Conservation (phyloP, 805 yeast genomes). For the Myxozyma lipomycoides region DNA sequence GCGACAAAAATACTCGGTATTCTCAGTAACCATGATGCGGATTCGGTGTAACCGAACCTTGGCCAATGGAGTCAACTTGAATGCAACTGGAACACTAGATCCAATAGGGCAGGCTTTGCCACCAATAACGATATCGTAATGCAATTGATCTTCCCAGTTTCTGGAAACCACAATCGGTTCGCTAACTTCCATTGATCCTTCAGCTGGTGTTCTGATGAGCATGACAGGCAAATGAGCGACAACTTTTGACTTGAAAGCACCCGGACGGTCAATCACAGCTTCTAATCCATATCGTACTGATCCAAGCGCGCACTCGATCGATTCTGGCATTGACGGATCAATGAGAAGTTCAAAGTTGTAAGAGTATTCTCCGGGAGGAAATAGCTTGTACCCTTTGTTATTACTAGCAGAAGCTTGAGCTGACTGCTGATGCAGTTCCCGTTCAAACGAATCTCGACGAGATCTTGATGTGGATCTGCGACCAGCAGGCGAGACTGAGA, state of each 20-base stretch:
- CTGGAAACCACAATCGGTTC: slow-evolving; percentile 89
- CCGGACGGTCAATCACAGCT: slow-evolving; percentile 67
- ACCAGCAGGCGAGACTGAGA: slow-evolving; percentile 9
- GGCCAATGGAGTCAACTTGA: slow-evolving; percentile 79
- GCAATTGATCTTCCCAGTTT: slow-evolving; percentile 80
- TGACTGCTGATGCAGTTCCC: slow-evolving; percentile 4
- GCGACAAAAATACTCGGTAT: slow-evolving; percentile 82
- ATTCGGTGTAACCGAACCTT: slow-evolving; percentile 84
- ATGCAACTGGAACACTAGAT: slow-evolving; percentile 76
- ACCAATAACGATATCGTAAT: slow-evolving; percentile 86
- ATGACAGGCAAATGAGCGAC: slow-evolving; percentile 58
- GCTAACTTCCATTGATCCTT: slow-evolving; percentile 74
- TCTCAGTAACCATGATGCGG: slow-evolving; percentile 81
- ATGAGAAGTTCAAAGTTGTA: slow-evolving; percentile 89
- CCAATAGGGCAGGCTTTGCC: slow-evolving; percentile 84
- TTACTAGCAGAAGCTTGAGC: slow-evolving; percentile 5
- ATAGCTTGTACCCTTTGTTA: slow-evolving; percentile 45
- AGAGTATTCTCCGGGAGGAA: slow-evolving; percentile 84
- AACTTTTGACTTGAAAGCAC: slow-evolving; percentile 79
- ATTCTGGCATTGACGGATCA: slow-evolving; percentile 77
- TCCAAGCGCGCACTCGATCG: slow-evolving; percentile 76
- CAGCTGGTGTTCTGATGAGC: slow-evolving; percentile 72
- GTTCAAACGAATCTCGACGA: slow-evolving; percentile 18
- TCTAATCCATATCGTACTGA: slow-evolving; percentile 66
- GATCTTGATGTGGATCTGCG: slow-evolving; percentile 20